A percentile compares a stretch with the other conserved stretches of the same genome.
Evolutionary conservation across 805 yeast genomes (phyloP).

Genomic region (Scheffersomyces coipomensis): DNA sequence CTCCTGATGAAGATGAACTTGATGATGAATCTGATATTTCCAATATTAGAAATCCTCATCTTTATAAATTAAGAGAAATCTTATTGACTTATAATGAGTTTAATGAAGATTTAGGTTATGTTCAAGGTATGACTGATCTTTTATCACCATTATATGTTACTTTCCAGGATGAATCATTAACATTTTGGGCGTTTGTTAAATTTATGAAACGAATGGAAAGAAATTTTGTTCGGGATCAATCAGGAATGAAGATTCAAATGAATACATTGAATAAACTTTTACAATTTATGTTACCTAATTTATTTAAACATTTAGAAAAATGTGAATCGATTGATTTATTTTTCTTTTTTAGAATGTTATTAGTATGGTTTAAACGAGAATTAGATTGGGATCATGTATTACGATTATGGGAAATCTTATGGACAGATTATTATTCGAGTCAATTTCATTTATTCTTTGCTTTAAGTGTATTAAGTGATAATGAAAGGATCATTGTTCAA

Average conservation of each 20-base stretch:
- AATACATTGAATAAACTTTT: slow-evolving; percentile 76
- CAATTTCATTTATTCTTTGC: slow-evolving; percentile 89
- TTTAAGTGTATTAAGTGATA: slow-evolving; percentile 83
- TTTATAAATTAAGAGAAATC: slow-evolving; percentile 70
- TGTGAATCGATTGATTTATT: slow-evolving; percentile 90
- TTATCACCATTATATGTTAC: slow-evolving; percentile 77
- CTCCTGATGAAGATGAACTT: slow-evolving; percentile 24
- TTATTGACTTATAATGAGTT: slow-evolving; percentile 83
- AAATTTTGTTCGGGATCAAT: slow-evolving; percentile 85
- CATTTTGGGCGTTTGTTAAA: slow-evolving; percentile 86
- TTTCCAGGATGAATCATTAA: slow-evolving; percentile 65
- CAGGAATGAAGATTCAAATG: slow-evolving; percentile 92
- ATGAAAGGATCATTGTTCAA: slow-evolving; percentile 72
- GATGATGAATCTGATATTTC: slow-evolving; percentile 58
- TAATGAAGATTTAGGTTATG: slow-evolving; percentile 85
- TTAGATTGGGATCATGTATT: slow-evolving; percentile 75
- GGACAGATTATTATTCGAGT: slow-evolving; percentile 83
- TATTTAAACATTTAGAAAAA: slow-evolving; percentile 77
- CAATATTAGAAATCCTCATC: slow-evolving; percentile 72
- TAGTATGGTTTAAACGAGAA: slow-evolving; percentile 95
- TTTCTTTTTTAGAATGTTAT: slow-evolving; percentile 90
- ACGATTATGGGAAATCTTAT: slow-evolving; percentile 86
- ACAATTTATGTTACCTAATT: slow-evolving; percentile 85
- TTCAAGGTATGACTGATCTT: slow-evolving; percentile 97
- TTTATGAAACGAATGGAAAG: slow-evolving; percentile 96